Percentiles rank a stretch among this genome's conserved stretches.
Conservation (phyloP, 2,329 filamentous ascomycete species). For the Diplodia intermedia region DNA sequence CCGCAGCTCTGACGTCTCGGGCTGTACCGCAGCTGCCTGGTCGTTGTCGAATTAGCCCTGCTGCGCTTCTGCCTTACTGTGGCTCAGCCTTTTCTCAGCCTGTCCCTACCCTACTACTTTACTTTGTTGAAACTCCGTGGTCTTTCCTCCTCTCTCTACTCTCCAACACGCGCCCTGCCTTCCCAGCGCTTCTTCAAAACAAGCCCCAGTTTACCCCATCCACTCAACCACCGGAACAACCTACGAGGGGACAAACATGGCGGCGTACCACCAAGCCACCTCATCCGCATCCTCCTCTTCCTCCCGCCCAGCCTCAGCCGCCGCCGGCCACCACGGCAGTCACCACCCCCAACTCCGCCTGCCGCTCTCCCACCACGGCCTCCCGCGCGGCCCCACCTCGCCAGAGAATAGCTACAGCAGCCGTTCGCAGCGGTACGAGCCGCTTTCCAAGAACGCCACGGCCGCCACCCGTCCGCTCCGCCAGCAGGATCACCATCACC, state of each 20-base stretch:
- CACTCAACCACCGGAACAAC: conserved; percentile 3
- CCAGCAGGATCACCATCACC: not conserved
- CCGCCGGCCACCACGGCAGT: conserved; percentile 11
- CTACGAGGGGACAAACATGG: conserved; percentile 1
- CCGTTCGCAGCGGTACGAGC: conserved; percentile 29
- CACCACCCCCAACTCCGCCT: conserved; percentile 28
- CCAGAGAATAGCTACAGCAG: conserved; percentile 24
- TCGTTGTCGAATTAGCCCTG: not conserved
- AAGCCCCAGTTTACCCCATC: not conserved
- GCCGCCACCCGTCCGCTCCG: not conserved
- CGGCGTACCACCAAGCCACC: conserved; percentile 5
- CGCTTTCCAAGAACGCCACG: conserved; percentile 16
- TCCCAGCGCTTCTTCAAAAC: not conserved
- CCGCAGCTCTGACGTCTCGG: conserved; percentile 11
- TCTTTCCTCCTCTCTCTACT: not conserved
- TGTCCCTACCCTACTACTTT: conserved; percentile 25
- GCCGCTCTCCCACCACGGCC: conserved; percentile 31
- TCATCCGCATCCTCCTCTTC: not conserved
- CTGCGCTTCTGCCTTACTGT: not conserved
- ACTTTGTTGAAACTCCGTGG: conserved; percentile 24
- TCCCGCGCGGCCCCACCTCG: conserved; percentile 28
- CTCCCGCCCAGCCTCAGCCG: conserved; percentile 1
- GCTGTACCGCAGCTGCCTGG: conserved; percentile 2
- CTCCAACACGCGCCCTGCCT: not conserved
- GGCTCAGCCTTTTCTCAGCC: conserved; percentile 1